Evolutionary conservation across 768 basidiomycete genomes (phyloP).

Genomic region (Collybia sordida): DNA sequence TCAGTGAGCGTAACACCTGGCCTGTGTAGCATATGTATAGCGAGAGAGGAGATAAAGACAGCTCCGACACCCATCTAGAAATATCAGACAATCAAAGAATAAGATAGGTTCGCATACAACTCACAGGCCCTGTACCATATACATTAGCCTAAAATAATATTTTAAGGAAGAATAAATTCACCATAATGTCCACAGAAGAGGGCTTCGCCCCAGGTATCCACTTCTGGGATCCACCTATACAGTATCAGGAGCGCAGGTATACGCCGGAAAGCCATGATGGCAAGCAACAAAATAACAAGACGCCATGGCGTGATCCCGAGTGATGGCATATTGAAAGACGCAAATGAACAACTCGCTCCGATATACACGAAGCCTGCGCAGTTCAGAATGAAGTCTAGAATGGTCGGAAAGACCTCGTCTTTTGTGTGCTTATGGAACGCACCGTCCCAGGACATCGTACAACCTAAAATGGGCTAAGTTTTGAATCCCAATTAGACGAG

Average conservation of each 20-base stretch:
- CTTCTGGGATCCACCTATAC: constrained; percentile 87
- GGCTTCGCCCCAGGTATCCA: constrained; percentile 81
- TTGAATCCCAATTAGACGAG: constrained; percentile 15
- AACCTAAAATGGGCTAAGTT: constrained; percentile 45
- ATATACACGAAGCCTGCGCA: constrained; percentile 81
- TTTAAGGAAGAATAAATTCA: constrained; percentile 18
- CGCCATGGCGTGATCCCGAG: constrained; percentile 71
- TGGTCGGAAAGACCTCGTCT: constrained; percentile 84
- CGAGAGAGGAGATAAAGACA: constrained; percentile 82
- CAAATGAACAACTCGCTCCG: constrained; percentile 85
- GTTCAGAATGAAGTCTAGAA: constrained; percentile 86
- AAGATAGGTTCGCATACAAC: constrained; percentile 18
- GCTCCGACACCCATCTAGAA: constrained; percentile 88
- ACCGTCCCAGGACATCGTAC: constrained; percentile 90
- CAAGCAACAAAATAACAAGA: constrained; percentile 65
- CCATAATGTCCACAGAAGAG: constrained; percentile 92
- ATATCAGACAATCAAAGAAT: neutral
- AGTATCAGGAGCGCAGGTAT: constrained; percentile 77
- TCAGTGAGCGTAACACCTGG: constrained; percentile 60
- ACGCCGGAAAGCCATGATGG: constrained; percentile 72
- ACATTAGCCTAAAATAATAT: neutral
- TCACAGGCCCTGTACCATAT: constrained; percentile 47
- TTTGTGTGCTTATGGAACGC: constrained; percentile 79
- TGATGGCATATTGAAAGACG: constrained; percentile 50
- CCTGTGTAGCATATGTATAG: constrained; percentile 57